Base-by-base conservation (phyloP, 805 yeast genomes). In the Candida yuanshanica region DNA sequence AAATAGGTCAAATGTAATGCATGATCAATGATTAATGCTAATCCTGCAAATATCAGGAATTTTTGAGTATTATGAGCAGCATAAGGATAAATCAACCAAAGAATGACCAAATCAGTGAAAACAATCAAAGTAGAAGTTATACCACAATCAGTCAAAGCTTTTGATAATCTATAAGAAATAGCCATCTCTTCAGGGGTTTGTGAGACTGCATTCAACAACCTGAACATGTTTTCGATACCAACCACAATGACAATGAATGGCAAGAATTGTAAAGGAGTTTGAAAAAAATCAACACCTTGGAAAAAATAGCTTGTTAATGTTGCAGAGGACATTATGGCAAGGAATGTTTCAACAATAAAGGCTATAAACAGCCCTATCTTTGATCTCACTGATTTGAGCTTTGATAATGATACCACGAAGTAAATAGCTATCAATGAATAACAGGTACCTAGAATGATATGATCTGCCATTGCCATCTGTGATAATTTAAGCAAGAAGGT, bases 1-100 rank as follows among this genome's bases (percentile, higher is more conserved):
- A 84, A 74, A 57, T 69, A 85, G 1, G 90, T 75, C 37, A 78
- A 54, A 48, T 81, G 87, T 29, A 86, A 62, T 5, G 72, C 42
- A 53, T 77, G 83, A 47, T 83, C 86, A 31, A 81, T 59, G 2
- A 75, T 22, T n/a, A 83, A 49, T 0, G 81, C 71, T 22, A 72
- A 38, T 1, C 70, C 50, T 1, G 75, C 60, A 51, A 77, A 77
- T 10, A 69, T 47, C 40, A 77, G 71, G 34, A 68, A 67, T 38
- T 69, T 65, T 37, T 59, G 56, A 6, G 70, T 62, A 37, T 56
- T 55, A 4, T 61, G 57, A 20, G 59, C 49, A 8, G 65, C 57
- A 42, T 59, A 52, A 3, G 65, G 60, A 29, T 52, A 45, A 2
- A 61, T 43, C 2, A 63, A n/a, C 4, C 55, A 39, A 16, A 64